A percentile compares a stretch with the other conserved stretches of the same genome.
phyloP scores from a whole-genome alignment of 257 asterid genomes.

The Salvia miltiorrhiza region DNA sequence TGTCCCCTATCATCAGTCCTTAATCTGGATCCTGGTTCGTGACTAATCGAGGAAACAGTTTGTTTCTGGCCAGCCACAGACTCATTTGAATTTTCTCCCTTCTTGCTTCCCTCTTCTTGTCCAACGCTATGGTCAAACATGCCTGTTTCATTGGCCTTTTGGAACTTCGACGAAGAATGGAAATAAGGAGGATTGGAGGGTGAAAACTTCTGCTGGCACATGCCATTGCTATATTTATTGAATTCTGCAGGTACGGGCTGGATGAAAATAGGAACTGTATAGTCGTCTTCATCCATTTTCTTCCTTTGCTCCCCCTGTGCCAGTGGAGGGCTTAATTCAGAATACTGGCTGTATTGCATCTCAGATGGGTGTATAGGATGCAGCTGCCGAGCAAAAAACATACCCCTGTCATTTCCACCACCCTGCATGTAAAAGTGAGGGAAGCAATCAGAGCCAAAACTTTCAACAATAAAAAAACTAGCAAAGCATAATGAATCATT shows the following conservation, averaged over 20 bases:
- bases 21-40: conserved; percentile 28
- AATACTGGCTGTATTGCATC: conserved; percentile 32
- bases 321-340: conserved; percentile 37
- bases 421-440: conserved; percentile 40
- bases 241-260: conserved; percentile 31
- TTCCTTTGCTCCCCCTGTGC: conserved; percentile 37
- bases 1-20: conserved; percentile 24
- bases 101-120: conserved; percentile 29
- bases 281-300: conserved; percentile 60
- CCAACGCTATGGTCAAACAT: conserved; percentile 8
- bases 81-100: conserved; percentile 31
- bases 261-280: conserved; percentile 58
- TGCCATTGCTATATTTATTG: conserved; percentile 19
- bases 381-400: conserved; percentile 36
- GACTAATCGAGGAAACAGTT: conserved; percentile 20
- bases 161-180: conserved; percentile 26
- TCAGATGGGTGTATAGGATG: conserved; percentile 43
- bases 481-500: background rate
- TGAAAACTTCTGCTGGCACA: conserved; percentile 26
- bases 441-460: conserved; percentile 6
- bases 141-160: conserved; percentile 17
- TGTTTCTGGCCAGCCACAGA: conserved; percentile 22
- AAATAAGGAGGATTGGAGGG: conserved; percentile 27
- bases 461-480: background rate
- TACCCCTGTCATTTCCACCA: conserved; percentile 41